These are phyloP conservation scores for Sporobolomyces pararoseus DNA, from an alignment of 768 basidiomycete genomes.

Conservation along the genomic window DNA sequence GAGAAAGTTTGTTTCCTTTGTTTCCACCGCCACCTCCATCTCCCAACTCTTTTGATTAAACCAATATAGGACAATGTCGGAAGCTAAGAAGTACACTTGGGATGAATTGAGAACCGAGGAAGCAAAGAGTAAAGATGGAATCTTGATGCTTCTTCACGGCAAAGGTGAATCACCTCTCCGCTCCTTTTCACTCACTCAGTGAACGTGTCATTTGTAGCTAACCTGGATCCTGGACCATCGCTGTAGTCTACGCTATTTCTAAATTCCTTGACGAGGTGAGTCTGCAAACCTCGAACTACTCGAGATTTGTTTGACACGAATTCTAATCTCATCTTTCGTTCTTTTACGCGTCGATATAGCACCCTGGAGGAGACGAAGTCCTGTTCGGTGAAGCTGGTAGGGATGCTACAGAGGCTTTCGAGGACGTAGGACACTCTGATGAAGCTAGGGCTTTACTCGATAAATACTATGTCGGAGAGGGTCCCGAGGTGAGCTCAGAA, in stretches of 20 bases:
- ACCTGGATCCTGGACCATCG: constrained; percentile 35
- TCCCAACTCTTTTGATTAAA: neutral
- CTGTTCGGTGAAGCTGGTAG: constrained; percentile 85
- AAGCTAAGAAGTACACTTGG: constrained; percentile 48
- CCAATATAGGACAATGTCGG: constrained; percentile 24
- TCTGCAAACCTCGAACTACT: neutral
- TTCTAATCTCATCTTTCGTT: neutral
- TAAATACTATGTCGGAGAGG: constrained; percentile 74
- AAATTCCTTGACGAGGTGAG: constrained; percentile 75
- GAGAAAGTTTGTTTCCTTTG: neutral
- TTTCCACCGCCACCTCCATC: neutral
- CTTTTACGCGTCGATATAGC: constrained; percentile 55
- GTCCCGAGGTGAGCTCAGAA: constrained; percentile 57
- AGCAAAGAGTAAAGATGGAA: constrained; percentile 70
- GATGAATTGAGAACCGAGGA: constrained; percentile 54
- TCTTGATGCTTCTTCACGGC: constrained; percentile 77
- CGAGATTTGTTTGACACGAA: neutral
- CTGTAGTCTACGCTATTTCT: constrained; percentile 81
- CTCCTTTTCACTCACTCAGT: neutral
- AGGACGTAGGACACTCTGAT: constrained; percentile 98
- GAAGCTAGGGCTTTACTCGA: constrained; percentile 84
- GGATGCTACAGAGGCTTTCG: constrained; percentile 96
- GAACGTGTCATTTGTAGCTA: too few species aligned
- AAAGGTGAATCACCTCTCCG: constrained; percentile 60
- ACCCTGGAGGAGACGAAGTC: constrained; percentile 98